Percentiles rank a stretch among this genome's conserved stretches.
Conservation (phyloP, 148 eudicot genomes). For the Cornus suecica region DNA sequence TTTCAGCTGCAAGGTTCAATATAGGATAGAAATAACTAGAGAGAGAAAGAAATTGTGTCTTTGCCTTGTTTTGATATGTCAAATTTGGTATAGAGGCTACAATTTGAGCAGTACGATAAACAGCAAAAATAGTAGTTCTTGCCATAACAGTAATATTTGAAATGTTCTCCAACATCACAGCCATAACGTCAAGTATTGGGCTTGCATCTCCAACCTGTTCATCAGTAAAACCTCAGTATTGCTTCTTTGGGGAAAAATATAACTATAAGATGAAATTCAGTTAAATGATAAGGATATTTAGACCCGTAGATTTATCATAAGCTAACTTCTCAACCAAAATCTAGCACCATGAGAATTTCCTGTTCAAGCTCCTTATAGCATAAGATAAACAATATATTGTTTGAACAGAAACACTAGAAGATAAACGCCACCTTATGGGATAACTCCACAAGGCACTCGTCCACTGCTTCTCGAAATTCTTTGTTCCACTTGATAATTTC, state of each 20-base stretch:
- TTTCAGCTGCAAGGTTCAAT: slow-evolving; percentile 1
- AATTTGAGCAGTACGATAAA: slow-evolving; percentile 90
- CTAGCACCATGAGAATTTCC: background rate
- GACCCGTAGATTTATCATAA: background rate
- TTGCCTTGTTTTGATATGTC: slow-evolving; percentile 76
- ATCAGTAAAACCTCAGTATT: background rate
- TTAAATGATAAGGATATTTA: background rate
- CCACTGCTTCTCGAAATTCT: slow-evolving; percentile 64
- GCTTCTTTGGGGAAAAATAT: background rate
- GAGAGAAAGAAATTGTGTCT: slow-evolving; percentile 6
- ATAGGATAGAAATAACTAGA: background rate
- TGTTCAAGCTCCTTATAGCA: too few species aligned
- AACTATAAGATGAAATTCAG: background rate
- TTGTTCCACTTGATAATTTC: slow-evolving; percentile 64
- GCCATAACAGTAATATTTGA: slow-evolving; percentile 70
- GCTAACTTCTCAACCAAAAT: background rate
- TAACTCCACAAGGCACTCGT: slow-evolving; percentile 76
- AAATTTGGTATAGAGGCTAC: slow-evolving; percentile 81
- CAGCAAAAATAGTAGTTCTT: slow-evolving; percentile 78
- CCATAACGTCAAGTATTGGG: slow-evolving; percentile 90
- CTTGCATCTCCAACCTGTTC: slow-evolving; percentile 98
- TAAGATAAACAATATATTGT: background rate
- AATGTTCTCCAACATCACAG: slow-evolving; percentile 82
- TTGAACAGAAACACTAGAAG: background rate
- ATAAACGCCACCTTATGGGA: slow-evolving; percentile 49